phyloP scores from a whole-genome alignment of 1,284 basidiomycete genomes.

The Heterobasidion annosum region DNA sequence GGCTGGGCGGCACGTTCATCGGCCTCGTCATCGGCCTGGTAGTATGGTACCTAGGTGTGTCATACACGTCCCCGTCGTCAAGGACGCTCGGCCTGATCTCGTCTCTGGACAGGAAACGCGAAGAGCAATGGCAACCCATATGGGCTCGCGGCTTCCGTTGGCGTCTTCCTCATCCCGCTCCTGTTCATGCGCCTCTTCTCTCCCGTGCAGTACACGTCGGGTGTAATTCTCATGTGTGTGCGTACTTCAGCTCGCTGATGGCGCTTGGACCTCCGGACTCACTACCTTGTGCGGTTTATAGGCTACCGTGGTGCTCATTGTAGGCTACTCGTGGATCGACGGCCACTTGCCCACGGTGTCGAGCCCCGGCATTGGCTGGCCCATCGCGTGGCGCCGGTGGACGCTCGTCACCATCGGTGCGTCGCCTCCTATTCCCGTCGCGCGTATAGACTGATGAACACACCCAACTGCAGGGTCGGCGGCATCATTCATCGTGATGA shows the following conservation, averaged over 20 bases:
- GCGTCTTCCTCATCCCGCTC: conserved; percentile 40
- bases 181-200: conserved; percentile 45
- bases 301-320: conserved; percentile 34
- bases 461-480: conserved; percentile 23
- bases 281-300: conserved; percentile 9
- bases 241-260: conserved; percentile 9
- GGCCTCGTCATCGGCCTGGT: conserved; percentile 38
- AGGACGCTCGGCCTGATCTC: background rate
- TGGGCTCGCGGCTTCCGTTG: conserved; percentile 44
- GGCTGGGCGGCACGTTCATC: conserved; percentile 33
- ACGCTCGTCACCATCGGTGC: conserved; percentile 36
- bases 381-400: conserved; percentile 44
- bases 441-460: background rate
- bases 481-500: conserved; percentile 38
- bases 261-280: background rate
- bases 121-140: conserved; percentile 46
- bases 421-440: background rate
- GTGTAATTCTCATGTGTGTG: conserved; percentile 28
- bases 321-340: conserved; percentile 60
- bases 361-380: conserved; percentile 44
- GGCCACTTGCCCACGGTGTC: conserved; percentile 34
- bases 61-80: background rate
- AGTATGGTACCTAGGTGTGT: conserved; percentile 46
- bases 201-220: conserved; percentile 32
- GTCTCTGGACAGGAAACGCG: conserved; percentile 29